Conservation (phyloP, 148 eudicot species). For the Cornus florida region DNA sequence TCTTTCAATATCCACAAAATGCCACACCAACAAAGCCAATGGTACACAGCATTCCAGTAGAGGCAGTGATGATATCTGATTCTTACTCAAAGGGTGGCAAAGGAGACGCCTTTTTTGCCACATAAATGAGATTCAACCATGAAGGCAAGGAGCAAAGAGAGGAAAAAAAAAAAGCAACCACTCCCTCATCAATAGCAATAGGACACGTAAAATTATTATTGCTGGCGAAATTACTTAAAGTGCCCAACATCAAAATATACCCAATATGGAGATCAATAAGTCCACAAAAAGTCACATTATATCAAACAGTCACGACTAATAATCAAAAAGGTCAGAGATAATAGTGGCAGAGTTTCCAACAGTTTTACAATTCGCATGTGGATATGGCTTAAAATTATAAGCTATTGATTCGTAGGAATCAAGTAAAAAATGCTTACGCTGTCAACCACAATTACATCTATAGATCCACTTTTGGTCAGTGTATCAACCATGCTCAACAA, state of each 20-base stretch:
- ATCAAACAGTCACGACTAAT: background rate
- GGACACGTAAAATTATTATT: too few species aligned
- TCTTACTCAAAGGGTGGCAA: background rate
- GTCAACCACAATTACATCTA: slow-evolving; percentile 91
- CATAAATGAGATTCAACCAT: background rate
- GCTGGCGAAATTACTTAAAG: too few species aligned
- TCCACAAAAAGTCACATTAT: background rate
- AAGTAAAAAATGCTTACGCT: slow-evolving; percentile 56
- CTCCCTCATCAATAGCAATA: too few species aligned
- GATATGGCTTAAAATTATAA: too few species aligned
- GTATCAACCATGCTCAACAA: slow-evolving; percentile 87
- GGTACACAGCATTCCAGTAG: too few species aligned
- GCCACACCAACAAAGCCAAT: background rate
- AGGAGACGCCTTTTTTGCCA: too few species aligned
- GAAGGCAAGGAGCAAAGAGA: background rate
- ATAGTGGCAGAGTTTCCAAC: background rate
- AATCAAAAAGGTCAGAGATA: background rate
- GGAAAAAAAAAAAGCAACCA: too few species aligned
- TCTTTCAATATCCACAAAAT: too few species aligned
- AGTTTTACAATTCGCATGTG: background rate
- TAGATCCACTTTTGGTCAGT: slow-evolving; percentile 80
- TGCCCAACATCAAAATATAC: too few species aligned
- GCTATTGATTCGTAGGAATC: background rate
- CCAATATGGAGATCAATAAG: background rate
- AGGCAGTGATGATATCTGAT: background rate